phyloP scores from a whole-genome alignment of 208 protist genomes.

The Trichomonas tenax region DNA sequence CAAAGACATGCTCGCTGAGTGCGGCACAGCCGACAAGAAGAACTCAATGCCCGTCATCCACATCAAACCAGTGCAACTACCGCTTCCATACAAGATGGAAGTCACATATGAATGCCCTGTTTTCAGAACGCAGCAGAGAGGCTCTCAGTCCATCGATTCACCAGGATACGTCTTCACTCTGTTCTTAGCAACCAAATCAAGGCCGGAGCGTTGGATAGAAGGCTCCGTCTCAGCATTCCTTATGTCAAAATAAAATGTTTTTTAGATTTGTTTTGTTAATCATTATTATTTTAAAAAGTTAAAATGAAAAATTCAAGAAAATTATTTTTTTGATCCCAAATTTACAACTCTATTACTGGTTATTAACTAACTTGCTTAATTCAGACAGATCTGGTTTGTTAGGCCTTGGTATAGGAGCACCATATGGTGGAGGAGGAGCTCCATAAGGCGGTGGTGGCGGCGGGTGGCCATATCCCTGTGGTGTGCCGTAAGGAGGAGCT shows the following conservation, averaged over 20 bases:
- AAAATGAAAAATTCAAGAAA: too few relatives aligned
- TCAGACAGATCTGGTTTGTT: background rate
- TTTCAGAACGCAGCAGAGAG: background rate
- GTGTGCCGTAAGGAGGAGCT: background rate
- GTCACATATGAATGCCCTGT: background rate
- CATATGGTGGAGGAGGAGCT: too few relatives aligned
- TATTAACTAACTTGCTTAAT: background rate
- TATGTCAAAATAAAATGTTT: background rate
- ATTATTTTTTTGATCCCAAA: background rate
- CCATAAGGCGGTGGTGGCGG: too few relatives aligned
- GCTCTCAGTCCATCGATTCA: background rate
- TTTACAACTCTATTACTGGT: background rate
- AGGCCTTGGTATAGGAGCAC: background rate
- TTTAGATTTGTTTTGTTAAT: background rate
- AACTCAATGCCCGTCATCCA: conserved; percentile 85
- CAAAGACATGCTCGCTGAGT: conserved; percentile 68
- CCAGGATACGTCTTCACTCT: background rate
- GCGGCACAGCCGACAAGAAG: conserved; percentile 77
- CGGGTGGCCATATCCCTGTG: background rate
- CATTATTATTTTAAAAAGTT: background rate
- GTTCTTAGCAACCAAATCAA: background rate
- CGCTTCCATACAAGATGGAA: conserved; percentile 55
- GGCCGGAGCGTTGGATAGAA: background rate
- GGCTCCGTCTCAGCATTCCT: background rate
- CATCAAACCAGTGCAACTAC: conserved; percentile 71